These are phyloP conservation scores for Nakaseomyces nivariensis DNA, from an alignment of 1,139 yeast genomes.

Conservation along the genomic window DNA sequence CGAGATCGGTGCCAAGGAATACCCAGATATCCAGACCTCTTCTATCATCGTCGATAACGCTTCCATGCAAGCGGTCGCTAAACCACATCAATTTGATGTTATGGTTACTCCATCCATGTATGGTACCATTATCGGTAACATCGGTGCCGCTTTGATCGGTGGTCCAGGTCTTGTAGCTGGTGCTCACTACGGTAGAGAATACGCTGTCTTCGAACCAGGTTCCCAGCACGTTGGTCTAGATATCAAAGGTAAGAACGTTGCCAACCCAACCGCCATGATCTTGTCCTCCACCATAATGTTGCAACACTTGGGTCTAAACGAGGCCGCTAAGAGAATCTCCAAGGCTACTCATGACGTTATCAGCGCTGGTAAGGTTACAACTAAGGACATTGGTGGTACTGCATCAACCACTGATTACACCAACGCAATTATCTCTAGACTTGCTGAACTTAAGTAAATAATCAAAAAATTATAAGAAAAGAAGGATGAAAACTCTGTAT, in stretches of 20 bases:
- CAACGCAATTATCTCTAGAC: conserved; percentile 26
- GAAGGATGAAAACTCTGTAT: not conserved
- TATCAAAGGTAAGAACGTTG: conserved; percentile 86
- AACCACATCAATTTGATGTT: conserved; percentile 96
- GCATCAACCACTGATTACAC: conserved; percentile 91
- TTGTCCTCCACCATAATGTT: conserved; percentile 83
- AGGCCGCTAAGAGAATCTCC: conserved; percentile 75
- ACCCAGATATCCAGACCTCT: conserved; percentile 74
- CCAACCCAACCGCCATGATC: conserved; percentile 98
- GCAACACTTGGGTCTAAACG: conserved; percentile 86
- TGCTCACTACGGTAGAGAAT: conserved; percentile 95
- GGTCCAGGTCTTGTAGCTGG: conserved; percentile 99
- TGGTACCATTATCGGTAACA: conserved; percentile 94
- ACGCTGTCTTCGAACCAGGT: conserved; percentile 98
- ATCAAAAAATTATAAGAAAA: conserved; percentile 14
- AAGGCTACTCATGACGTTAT: conserved; percentile 83
- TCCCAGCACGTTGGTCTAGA: conserved; percentile 99
- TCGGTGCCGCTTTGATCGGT: conserved; percentile 97
- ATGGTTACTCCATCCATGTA: conserved; percentile 96
- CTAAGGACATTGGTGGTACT: conserved; percentile 78
- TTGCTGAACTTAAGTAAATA: conserved; percentile 15
- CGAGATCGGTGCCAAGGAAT: conserved; percentile 74
- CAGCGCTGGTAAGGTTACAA: conserved; percentile 78
- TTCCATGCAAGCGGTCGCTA: conserved; percentile 97
- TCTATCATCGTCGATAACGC: conserved; percentile 98